These are phyloP conservation scores for Salix suchowensis DNA, from an alignment of 345 rosid species.

Conservation along the genomic window DNA sequence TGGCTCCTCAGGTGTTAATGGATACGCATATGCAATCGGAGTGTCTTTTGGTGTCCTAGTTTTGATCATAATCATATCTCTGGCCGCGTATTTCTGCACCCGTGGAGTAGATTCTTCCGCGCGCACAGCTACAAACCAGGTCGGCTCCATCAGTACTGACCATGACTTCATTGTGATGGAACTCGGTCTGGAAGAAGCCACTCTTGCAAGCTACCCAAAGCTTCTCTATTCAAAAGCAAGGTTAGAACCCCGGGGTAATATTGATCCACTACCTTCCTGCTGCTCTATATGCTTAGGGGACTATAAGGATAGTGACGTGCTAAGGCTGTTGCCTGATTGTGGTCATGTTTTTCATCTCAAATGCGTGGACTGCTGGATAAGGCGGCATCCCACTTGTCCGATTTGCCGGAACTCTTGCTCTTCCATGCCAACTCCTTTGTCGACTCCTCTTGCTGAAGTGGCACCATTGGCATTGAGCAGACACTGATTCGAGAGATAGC, in stretches of 20 bases:
- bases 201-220: constrained; percentile 1
- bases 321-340: constrained; percentile 34
- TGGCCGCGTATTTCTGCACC: not conserved
- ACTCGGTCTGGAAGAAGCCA: constrained; percentile 28
- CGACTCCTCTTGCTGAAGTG: not conserved
- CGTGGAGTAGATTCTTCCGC: not conserved
- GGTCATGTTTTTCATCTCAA: constrained; percentile 30
- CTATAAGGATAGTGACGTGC: constrained; percentile 24
- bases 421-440: constrained; percentile 2
- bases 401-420: constrained; percentile 31
- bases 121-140: not conserved
- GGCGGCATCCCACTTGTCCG: constrained; percentile 34
- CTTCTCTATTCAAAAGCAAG: constrained; percentile 22
- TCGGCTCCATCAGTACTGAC: not conserved
- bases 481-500: not conserved
- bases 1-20: too few species aligned
- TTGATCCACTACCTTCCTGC: constrained; percentile 8
- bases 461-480: not conserved
- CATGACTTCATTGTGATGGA: not conserved
- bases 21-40: not conserved
- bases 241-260: not conserved
- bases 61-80: not conserved
- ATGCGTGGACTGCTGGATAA: constrained; percentile 36
- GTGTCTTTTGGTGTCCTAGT: not conserved
- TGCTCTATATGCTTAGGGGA: constrained; percentile 40